Evolutionary conservation across 768 basidiomycete genomes (phyloP).

Genomic region (Serendipita sp.): DNA sequence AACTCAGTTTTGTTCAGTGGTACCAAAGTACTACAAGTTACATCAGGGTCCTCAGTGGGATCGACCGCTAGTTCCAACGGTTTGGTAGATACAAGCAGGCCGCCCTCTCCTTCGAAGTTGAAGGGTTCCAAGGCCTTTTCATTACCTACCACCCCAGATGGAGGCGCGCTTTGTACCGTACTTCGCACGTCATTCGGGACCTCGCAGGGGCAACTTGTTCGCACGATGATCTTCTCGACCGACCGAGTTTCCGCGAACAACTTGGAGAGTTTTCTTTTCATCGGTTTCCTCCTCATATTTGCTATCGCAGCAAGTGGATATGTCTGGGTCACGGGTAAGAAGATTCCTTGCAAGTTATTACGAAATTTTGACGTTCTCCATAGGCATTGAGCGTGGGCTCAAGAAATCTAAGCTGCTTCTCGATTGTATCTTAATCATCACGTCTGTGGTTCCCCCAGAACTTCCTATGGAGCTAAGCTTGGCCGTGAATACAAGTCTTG

Average conservation of each 20-base stretch:
- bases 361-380: neutral
- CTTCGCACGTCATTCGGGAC: conserved; percentile 95
- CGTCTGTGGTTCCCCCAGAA: conserved; percentile 94
- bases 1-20: conserved; percentile 85
- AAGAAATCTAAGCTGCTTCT: conserved; percentile 90
- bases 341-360: conserved; percentile 12
- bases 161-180: conserved; percentile 83
- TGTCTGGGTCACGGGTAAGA: conserved; percentile 83
- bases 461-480: conserved; percentile 94
- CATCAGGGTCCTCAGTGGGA: conserved; percentile 14
- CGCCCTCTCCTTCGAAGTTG: neutral
- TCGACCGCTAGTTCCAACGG: neutral
- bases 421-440: conserved; percentile 92
- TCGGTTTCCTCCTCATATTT: conserved; percentile 93
- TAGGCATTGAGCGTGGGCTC: conserved; percentile 79
- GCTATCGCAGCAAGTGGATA: conserved; percentile 97
- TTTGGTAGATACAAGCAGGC: neutral
- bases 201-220: conserved; percentile 88
- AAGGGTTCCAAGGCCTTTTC: neutral
- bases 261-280: conserved; percentile 88
- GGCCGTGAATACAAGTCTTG: conserved; percentile 88
- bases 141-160: conserved; percentile 61
- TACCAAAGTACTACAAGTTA: conserved; percentile 89
- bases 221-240: conserved; percentile 98
- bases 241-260: conserved; percentile 96